Evolutionary conservation across 441 rosid genomes (phyloP).

Genomic region (Populus hybrid): DNA sequence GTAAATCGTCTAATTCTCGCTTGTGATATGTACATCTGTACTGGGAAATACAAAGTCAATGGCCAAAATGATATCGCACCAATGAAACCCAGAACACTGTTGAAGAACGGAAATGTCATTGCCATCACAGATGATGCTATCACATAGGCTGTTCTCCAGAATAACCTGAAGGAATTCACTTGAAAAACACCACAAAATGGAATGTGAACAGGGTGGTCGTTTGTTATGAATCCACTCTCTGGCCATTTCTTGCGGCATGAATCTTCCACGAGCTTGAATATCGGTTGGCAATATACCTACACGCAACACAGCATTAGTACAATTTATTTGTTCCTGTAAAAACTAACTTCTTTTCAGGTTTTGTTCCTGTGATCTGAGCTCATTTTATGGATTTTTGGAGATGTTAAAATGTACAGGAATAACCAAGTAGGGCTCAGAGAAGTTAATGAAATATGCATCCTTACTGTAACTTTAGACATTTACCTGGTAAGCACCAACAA

Average conservation of each 20-base stretch:
- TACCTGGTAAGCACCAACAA: conserved; percentile 67
- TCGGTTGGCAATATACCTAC: conserved; percentile 55
- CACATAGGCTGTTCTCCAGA: conserved; percentile 63
- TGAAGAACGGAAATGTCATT: conserved; percentile 71
- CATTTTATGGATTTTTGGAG: background rate
- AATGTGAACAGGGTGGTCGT: conserved; percentile 27
- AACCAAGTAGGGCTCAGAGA: background rate
- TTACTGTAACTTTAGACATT: background rate
- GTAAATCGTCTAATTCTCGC: conserved; percentile 32
- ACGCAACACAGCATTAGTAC: background rate
- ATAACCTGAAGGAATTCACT: conserved; percentile 45
- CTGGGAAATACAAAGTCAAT: conserved; percentile 51
- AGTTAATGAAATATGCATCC: background rate
- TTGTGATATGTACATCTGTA: conserved; percentile 49
- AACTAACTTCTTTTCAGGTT: background rate
- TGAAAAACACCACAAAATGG: conserved; percentile 28
- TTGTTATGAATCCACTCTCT: conserved; percentile 39
- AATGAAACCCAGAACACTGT: conserved; percentile 49
- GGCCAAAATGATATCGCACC: conserved; percentile 64
- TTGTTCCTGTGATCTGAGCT: background rate
- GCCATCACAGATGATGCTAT: conserved; percentile 38
- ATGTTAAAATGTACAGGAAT: background rate
- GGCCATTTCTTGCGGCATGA: conserved; percentile 44
- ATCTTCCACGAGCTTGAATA: conserved; percentile 48
- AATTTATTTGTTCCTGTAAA: background rate